Evolutionary conservation across 495 filamentous ascomycete species (phyloP).

Genomic region (Xylaria bambusicola): DNA sequence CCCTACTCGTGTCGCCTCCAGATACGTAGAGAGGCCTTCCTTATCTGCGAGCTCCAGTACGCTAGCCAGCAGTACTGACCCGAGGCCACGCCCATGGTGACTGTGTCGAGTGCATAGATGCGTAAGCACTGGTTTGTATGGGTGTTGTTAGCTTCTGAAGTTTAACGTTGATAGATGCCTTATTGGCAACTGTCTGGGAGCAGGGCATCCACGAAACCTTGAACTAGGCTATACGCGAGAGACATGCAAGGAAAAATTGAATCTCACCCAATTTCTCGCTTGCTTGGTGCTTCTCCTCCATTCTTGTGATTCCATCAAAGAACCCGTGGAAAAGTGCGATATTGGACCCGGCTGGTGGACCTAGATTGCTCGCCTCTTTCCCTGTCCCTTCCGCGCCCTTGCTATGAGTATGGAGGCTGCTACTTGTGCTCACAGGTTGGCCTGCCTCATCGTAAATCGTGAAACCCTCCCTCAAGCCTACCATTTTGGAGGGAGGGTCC

Average conservation of each 20-base stretch:
- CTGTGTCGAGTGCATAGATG: slow-evolving; percentile 45
- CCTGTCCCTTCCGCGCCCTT: too few species aligned
- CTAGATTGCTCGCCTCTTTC: background rate
- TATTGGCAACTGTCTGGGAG: too few species aligned
- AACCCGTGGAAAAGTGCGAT: slow-evolving; percentile 19
- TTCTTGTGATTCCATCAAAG: slow-evolving; percentile 15
- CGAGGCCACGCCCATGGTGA: slow-evolving; percentile 47
- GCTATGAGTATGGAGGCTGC: too few species aligned
- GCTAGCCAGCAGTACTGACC: slow-evolving; percentile 33
- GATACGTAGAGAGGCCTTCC: slow-evolving; percentile 42
- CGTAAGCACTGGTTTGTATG: slow-evolving; percentile 32
- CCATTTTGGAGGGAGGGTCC: slow-evolving; percentile 21
- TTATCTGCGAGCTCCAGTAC: slow-evolving; percentile 39
- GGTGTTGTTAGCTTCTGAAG: background rate
- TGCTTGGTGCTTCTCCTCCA: slow-evolving; percentile 27
- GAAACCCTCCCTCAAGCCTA: slow-evolving; percentile 22
- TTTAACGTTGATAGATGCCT: too few species aligned
- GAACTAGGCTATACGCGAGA: background rate
- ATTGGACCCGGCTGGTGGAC: slow-evolving; percentile 25
- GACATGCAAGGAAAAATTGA: background rate
- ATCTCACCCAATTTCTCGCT: slow-evolving; percentile 27
- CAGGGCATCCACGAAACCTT: too few species aligned
- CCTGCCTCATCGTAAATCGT: slow-evolving; percentile 22
- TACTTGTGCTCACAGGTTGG: background rate
- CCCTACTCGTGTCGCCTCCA: slow-evolving; percentile 47